Conservation (phyloP, 2,329 filamentous ascomycete genomes). For the Aspergillus pseudoglaucus region DNA sequence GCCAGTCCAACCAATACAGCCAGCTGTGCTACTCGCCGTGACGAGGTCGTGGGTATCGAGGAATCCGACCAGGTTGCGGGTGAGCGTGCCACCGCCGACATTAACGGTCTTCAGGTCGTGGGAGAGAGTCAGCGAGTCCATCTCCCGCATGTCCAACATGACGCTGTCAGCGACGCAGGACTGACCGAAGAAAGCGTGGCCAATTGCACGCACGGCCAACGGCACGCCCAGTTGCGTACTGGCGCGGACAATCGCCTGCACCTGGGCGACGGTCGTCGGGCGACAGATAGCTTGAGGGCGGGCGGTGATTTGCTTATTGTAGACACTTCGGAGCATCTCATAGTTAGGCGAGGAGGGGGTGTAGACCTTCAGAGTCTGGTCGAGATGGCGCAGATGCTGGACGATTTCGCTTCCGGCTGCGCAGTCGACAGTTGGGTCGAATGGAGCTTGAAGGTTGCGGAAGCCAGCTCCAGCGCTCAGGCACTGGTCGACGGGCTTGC, state of each 20-base stretch:
- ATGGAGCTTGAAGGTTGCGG: background rate
- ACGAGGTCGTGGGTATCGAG: background rate
- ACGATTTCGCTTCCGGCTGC: background rate
- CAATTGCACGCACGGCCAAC: conserved; percentile 12
- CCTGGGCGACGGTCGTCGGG: background rate
- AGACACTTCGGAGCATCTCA: background rate
- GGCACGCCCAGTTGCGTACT: background rate
- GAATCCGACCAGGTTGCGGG: background rate
- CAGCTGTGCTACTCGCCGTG: background rate
- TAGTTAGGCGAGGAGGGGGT: background rate
- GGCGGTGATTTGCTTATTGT: background rate
- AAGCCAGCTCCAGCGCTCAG: background rate
- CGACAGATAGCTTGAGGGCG: background rate
- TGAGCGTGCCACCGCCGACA: background rate
- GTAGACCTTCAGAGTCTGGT: background rate
- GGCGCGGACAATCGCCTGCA: background rate
- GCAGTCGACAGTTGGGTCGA: background rate
- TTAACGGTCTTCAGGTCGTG: background rate
- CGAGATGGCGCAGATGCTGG: background rate
- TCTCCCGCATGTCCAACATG: conserved; percentile 10
- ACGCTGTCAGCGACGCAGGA: conserved; percentile 3
- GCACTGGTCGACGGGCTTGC: background rate
- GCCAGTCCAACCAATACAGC: background rate
- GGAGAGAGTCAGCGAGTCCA: conserved; percentile 1
- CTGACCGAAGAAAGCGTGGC: conserved; percentile 15